Evolutionary conservation across 371 early-diverging fungal species (phyloP).

Genomic region (Nematocida parisii): DNA sequence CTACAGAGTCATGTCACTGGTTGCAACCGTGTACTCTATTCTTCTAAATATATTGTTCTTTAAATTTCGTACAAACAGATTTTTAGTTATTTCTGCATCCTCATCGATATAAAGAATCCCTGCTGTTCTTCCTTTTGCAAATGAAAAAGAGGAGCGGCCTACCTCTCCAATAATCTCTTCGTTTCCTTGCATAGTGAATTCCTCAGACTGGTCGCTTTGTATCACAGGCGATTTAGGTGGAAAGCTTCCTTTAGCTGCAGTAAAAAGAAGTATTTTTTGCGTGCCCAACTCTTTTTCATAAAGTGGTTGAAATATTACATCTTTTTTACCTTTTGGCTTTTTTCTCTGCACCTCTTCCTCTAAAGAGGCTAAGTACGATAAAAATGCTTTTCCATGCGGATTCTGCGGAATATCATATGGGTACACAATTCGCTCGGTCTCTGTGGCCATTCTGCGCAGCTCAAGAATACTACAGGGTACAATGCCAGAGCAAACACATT

Average conservation of each 20-base stretch:
- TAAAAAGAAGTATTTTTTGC: constrained; percentile 16
- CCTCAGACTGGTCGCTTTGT: background rate
- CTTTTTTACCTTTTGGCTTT: constrained; percentile 44
- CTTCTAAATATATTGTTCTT: constrained; percentile 17
- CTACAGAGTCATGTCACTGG: background rate
- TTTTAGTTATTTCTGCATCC: background rate
- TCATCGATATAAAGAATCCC: constrained; percentile 29
- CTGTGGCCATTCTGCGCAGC: constrained; percentile 42
- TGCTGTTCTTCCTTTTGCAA: constrained; percentile 24
- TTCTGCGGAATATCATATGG: constrained; percentile 38
- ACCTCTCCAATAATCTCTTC: constrained; percentile 47
- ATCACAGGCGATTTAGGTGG: constrained; percentile 27
- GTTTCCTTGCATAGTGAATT: constrained; percentile 36
- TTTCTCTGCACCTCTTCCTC: constrained; percentile 1
- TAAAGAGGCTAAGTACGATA: background rate
- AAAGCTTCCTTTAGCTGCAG: constrained; percentile 50
- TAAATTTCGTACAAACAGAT: constrained; percentile 15
- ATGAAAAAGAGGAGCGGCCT: constrained; percentile 33
- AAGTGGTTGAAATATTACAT: constrained; percentile 6
- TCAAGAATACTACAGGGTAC: constrained; percentile 47
- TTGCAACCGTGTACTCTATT: background rate
- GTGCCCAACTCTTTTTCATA: constrained; percentile 3
- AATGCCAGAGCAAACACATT: constrained; percentile 32
- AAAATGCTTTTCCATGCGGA: constrained; percentile 17
- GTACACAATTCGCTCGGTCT: constrained; percentile 23